These are phyloP conservation scores for Corymbia calophylla DNA, from an alignment of 441 rosid species.

Conservation along the genomic window DNA sequence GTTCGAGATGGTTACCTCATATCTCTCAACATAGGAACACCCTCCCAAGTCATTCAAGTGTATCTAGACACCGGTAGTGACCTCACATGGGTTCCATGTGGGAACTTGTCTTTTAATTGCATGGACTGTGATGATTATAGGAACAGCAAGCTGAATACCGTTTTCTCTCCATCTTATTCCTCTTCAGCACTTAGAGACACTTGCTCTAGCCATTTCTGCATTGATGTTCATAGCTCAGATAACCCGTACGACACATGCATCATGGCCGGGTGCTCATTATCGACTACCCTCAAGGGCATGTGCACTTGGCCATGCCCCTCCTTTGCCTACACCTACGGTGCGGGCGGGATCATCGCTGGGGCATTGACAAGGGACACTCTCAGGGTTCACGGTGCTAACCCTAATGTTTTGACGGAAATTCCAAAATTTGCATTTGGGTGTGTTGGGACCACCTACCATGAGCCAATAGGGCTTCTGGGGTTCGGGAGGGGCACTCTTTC, in stretches of 20 bases:
- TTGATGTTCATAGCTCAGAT: conserved; percentile 67
- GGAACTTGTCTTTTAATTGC: conserved; percentile 64
- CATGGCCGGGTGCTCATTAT: conserved; percentile 62
- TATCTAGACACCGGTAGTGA: conserved; percentile 91
- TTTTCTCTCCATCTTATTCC: conserved; percentile 59
- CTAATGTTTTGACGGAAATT: conserved; percentile 22
- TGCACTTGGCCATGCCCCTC: conserved; percentile 80
- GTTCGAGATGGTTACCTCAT: conserved; percentile 72
- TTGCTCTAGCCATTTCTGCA: conserved; percentile 51
- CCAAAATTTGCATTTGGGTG: conserved; percentile 65
- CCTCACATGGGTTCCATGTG: conserved; percentile 90
- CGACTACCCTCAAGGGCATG: conserved; percentile 36
- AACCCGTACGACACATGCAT: conserved; percentile 59
- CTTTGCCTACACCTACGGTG: conserved; percentile 78
- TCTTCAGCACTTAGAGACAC: conserved; percentile 47
- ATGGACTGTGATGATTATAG: conserved; percentile 57
- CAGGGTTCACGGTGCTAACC: conserved; percentile 30
- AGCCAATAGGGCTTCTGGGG: conserved; percentile 78
- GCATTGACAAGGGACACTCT: conserved; percentile 54
- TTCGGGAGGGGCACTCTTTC: conserved; percentile 77
- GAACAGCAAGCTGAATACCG: conserved; percentile 23
- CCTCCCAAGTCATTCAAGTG: conserved; percentile 68
- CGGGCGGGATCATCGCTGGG: conserved; percentile 55
- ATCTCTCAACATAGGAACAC: conserved; percentile 67
- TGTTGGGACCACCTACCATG: conserved; percentile 53